Evolutionary conservation across 805 yeast genomes (phyloP), one percentile per base, ranked within the genome.

Genomic region (Yamadazyma philogaea): DNA sequence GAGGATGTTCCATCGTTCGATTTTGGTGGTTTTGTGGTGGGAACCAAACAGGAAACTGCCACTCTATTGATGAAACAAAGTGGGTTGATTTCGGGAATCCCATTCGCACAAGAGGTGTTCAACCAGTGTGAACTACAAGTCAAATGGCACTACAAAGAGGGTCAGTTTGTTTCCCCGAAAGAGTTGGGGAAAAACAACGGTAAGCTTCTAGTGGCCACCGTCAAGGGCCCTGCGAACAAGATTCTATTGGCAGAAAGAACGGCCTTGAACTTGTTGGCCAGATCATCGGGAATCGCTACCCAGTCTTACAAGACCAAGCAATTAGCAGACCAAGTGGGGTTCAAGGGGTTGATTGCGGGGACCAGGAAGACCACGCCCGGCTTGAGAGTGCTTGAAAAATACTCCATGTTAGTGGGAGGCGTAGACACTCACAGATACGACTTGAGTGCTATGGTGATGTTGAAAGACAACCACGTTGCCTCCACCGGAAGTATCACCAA

Each of bases 281-380:
- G 98, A 56, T 70, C 87, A 26, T 83, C 95, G 3, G 98, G 98
- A 1, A 77, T 90, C 34, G 96, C 97, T 7, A 85, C 96, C 0
- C 80, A 80, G 46, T 80, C 93, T 0, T 63, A 68, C 39, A 62
- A 67, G 21, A 75, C 90, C 3, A 67, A 81, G 40, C 56, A 64
- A 5, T 61, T 78, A 44, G 96, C 96, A 1, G 75, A 81, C 43
- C 64, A 75, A 32, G 65, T 75, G 4, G 93, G 95, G 0, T 91
- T 80, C 58, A 67, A 67, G 3, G 98, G 98, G 0, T 74, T 83
- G 18, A 88, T 90, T 59, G 97, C 98, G 0, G 98, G 97, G 6
- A 90, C 98, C 1, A 78, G 98, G 59, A 90, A 90, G 65, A 91
- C 97, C n/a, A 91, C 98, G 0, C 98, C 98, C 0, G 98, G 98